phyloP scores from a whole-genome alignment of 2,329 filamentous ascomycete species.

The Chrysosporium queenslandicum region DNA sequence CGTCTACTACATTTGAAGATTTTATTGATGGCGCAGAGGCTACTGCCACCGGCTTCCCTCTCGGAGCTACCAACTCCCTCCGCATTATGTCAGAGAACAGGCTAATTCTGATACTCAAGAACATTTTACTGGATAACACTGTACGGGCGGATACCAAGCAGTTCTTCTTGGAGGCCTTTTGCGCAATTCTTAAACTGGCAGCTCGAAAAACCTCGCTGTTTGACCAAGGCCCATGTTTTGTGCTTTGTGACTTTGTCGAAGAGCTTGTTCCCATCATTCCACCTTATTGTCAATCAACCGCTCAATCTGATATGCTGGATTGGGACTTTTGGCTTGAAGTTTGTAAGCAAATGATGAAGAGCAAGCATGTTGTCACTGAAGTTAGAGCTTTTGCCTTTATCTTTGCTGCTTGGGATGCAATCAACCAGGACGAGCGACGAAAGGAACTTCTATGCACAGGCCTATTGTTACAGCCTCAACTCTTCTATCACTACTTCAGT shows the following conservation, averaged over 20 bases:
- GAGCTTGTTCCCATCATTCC: slow-evolving; percentile 62
- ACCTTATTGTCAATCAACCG: slow-evolving; percentile 46
- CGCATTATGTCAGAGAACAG: slow-evolving; percentile 83
- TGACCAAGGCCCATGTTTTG: slow-evolving; percentile 74
- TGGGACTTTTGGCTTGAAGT: slow-evolving; percentile 82
- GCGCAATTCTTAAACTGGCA: slow-evolving; percentile 60
- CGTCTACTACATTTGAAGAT: slow-evolving; percentile 56
- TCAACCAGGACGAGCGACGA: slow-evolving; percentile 54
- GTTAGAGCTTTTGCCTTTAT: slow-evolving; percentile 74
- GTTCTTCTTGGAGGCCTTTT: slow-evolving; percentile 68
- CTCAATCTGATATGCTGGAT: slow-evolving; percentile 48
- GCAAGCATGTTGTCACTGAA: slow-evolving; percentile 82
- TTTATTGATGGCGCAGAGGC: slow-evolving; percentile 57
- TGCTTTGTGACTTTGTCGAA: slow-evolving; percentile 83
- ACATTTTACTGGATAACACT: slow-evolving; percentile 59
- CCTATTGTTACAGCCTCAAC: slow-evolving; percentile 63
- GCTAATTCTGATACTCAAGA: slow-evolving; percentile 68
- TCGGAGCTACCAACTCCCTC: slow-evolving; percentile 59
- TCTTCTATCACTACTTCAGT: slow-evolving; percentile 75
- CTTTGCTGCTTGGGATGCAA: slow-evolving; percentile 66
- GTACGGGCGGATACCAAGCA: slow-evolving; percentile 47
- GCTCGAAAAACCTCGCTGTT: slow-evolving; percentile 68
- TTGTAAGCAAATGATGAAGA: slow-evolving; percentile 66
- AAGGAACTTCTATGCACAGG: slow-evolving; percentile 62
- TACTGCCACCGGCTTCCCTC: slow-evolving; percentile 50